Evolutionary conservation across 192 early-diverging fungal genomes (phyloP).

Genomic region (Rhizophagus clarus): DNA sequence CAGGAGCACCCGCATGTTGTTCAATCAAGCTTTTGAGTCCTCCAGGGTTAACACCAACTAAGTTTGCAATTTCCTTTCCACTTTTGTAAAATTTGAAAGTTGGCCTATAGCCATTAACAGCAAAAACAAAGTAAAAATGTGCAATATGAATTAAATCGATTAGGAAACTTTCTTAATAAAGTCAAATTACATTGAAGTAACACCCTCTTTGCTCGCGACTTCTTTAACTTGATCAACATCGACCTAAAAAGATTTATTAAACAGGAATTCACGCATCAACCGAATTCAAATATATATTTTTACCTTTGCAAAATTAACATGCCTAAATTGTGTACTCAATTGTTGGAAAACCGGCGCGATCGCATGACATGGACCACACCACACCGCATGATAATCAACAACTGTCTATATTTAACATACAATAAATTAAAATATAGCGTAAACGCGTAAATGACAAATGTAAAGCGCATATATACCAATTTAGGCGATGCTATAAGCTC

Average conservation of each 20-base stretch:
- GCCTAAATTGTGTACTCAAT: slow-evolving; percentile 48
- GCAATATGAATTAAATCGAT: too few species aligned
- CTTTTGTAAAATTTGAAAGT: slow-evolving; percentile 84
- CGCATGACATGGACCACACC: slow-evolving; percentile 54
- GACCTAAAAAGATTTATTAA: slow-evolving; percentile 35
- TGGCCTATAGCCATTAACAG: slow-evolving; percentile 58
- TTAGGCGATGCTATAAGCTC: slow-evolving; percentile 19
- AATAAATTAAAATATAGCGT: background rate
- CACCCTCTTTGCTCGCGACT: slow-evolving; percentile 43
- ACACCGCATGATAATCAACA: slow-evolving; percentile 56
- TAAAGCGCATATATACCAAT: slow-evolving; percentile 2
- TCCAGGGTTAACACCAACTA: slow-evolving; percentile 78
- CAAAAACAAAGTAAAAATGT: too few species aligned
- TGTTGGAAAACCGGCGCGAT: slow-evolving; percentile 57
- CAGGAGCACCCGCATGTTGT: slow-evolving; percentile 56
- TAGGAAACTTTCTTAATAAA: background rate
- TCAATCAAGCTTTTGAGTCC: slow-evolving; percentile 72
- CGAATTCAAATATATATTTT: background rate
- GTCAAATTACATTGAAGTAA: slow-evolving; percentile 50
- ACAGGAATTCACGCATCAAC: background rate
- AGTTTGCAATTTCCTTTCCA: slow-evolving; percentile 72
- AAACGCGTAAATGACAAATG: too few species aligned
- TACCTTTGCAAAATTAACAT: slow-evolving; percentile 59
- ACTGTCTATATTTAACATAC: slow-evolving; percentile 42
- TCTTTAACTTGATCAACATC: slow-evolving; percentile 48